These are phyloP conservation scores for Nitzschia sp. DNA, from an alignment of 108 stramenopile genomes.

Conservation along the genomic window DNA sequence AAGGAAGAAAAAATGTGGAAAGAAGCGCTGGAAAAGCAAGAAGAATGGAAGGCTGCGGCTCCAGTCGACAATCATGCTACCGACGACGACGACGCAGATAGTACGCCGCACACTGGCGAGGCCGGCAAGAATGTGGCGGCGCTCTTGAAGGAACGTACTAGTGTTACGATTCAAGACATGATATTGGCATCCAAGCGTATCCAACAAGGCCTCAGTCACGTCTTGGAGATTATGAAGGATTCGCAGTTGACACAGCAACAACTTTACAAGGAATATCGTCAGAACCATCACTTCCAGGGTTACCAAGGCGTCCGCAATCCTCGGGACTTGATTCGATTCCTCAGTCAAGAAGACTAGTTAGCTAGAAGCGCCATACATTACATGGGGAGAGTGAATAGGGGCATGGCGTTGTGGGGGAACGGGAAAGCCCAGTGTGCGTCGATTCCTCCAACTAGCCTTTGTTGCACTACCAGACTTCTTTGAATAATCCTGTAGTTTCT, in stretches of 20 bases:
- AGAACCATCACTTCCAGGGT: slow-evolving; percentile 51
- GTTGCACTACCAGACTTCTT: no score
- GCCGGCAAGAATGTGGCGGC: slow-evolving; percentile 3
- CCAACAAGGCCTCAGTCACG: slow-evolving; percentile 29
- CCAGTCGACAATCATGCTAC: slow-evolving; percentile 7
- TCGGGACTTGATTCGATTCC: slow-evolving; percentile 44
- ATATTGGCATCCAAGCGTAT: slow-evolving; percentile 44
- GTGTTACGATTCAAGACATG: slow-evolving; percentile 42
- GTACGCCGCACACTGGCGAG: background rate
- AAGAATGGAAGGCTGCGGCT: background rate
- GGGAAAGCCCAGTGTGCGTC: no score
- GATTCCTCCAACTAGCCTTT: no score
- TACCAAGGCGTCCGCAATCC: slow-evolving; percentile 46
- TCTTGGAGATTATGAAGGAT: slow-evolving; percentile 22
- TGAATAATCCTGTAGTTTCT: no score
- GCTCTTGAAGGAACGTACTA: slow-evolving; percentile 22
- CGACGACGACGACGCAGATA: background rate
- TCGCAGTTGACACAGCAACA: slow-evolving; percentile 30
- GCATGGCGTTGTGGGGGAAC: background rate
- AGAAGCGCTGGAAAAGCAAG: slow-evolving; percentile 33
- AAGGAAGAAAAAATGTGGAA: slow-evolving; percentile 51
- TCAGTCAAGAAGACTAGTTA: slow-evolving; percentile 35
- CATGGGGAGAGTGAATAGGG: no score
- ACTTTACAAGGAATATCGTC: slow-evolving; percentile 46
- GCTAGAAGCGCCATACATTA: no score